These are phyloP conservation scores for Hypholoma fasciculare DNA, from an alignment of 768 basidiomycete genomes.

Conservation along the genomic window DNA sequence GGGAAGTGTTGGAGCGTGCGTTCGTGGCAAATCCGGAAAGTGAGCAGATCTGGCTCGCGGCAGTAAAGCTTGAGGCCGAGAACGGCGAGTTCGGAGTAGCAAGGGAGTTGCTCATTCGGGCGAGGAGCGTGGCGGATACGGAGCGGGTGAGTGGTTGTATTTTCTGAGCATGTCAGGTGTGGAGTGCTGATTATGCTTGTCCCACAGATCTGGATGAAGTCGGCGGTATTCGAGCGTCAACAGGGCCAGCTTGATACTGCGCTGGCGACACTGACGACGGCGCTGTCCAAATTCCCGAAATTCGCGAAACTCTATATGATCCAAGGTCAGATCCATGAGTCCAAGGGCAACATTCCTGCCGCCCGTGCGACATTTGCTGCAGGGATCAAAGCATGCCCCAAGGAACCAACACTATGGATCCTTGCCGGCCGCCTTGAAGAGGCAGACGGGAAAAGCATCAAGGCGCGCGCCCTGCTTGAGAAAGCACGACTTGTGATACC, in stretches of 20 bases:
- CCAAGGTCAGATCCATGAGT: constrained; percentile 87
- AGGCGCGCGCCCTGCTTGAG: constrained; percentile 87
- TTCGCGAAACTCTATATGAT: constrained; percentile 97
- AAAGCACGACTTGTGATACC: constrained; percentile 87
- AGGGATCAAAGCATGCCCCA: constrained; percentile 86
- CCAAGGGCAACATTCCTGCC: constrained; percentile 53
- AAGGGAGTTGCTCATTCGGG: constrained; percentile 82
- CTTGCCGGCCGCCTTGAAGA: constrained; percentile 90
- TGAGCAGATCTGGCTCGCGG: constrained; percentile 97
- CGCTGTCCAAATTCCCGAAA: constrained; percentile 81
- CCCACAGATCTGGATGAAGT: constrained; percentile 97
- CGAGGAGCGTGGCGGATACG: constrained; percentile 88
- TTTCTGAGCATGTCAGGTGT: not conserved
- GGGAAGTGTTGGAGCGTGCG: constrained; percentile 83
- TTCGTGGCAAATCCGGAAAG: constrained; percentile 96
- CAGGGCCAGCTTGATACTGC: constrained; percentile 76
- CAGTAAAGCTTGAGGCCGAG: constrained; percentile 95
- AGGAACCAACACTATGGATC: constrained; percentile 85
- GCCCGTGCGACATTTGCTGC: constrained; percentile 83
- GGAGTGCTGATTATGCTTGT: constrained; percentile 1
- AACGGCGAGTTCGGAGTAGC: constrained; percentile 90
- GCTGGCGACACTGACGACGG: constrained; percentile 70
- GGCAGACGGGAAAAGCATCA: constrained; percentile 87
- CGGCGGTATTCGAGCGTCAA: constrained; percentile 91
- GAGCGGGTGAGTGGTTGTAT: constrained; percentile 62